Evolutionary conservation across 345 rosid genomes (phyloP).

Genomic region (Carallia brachiata): DNA sequence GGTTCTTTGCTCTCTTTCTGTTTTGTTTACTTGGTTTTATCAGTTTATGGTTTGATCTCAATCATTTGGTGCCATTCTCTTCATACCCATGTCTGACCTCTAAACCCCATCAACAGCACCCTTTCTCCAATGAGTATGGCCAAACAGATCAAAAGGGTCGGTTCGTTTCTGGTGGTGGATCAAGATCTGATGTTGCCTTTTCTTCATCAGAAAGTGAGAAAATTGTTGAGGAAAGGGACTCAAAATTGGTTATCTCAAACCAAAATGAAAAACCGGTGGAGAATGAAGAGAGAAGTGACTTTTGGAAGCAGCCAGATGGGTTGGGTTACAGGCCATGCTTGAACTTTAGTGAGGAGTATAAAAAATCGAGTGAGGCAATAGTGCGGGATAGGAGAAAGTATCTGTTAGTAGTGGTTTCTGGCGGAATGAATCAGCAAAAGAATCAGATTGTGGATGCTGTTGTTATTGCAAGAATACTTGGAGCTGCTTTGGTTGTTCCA

Average conservation of each 20-base stretch:
- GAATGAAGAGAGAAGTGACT: constrained; percentile 36
- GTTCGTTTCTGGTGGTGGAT: constrained; percentile 6
- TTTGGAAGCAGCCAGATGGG: constrained; percentile 96
- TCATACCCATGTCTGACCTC: constrained; percentile 49
- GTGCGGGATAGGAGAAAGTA: constrained; percentile 54
- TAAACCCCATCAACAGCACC: constrained; percentile 14
- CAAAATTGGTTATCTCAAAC: constrained; percentile 4
- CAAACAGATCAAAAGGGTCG: not conserved
- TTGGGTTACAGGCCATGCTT: constrained; percentile 84
- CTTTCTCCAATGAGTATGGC: constrained; percentile 16
- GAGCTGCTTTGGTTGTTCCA: constrained; percentile 94
- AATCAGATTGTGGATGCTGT: constrained; percentile 99
- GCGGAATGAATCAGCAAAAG: constrained; percentile 98
- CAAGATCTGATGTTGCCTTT: constrained; percentile 16
- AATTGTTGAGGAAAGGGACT: not conserved
- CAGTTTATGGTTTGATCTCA: constrained; percentile 44
- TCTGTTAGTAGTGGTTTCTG: constrained; percentile 85
- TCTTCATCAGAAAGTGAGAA: not conserved
- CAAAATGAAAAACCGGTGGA: constrained; percentile 11
- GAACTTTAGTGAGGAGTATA: constrained; percentile 51
- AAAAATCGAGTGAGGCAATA: constrained; percentile 42
- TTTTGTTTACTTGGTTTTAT: constrained; percentile 53
- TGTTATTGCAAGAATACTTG: constrained; percentile 92
- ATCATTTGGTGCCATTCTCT: constrained; percentile 45
- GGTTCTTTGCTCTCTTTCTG: constrained; percentile 55